Base-by-base conservation (phyloP, 805 yeast species). In the Suhomyces prunicola region DNA sequence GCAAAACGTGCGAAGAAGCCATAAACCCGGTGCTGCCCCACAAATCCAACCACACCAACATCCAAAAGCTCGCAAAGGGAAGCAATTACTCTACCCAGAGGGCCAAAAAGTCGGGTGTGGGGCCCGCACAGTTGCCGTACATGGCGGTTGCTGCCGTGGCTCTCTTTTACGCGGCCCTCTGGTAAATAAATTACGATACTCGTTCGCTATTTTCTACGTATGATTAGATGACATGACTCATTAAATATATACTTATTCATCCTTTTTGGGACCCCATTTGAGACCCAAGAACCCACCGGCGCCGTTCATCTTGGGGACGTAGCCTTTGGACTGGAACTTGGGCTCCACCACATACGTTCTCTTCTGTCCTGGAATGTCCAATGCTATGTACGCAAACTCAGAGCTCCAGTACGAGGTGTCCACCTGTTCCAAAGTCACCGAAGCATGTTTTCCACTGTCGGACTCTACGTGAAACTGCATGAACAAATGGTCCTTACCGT, bases 381-480 rank as follows among this genome's bases (percentile, higher is more conserved):
- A 71, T 40, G 87, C 86, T 48, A 91, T 76, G 66, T 86, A 87
- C 8, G 86, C 74, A 65, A 87, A 85, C 50, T 87, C 87, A 31
- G 90, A 87, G 55, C 81, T 72, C 74, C 82, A 83, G 56, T 81
- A 81, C 13, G 83, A 80, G 47, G 80, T 82, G 59, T 87, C 90
- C 42, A 88, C 76, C 50, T 94, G 93, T 69, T 92, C 97, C 60
- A 90, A 77, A 54, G 86, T 84, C 2, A 88, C 96, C 13, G 85
- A 74, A 9, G 90, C 97, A 55, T 80, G 80, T 51, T 74, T 81
- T 1, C 78, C 78, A 22, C 75, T 67, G 31, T 79, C 80, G 42
- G 96, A 85, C 66, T 89, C 92, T 42, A 92, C 93, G 63, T 87
- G 91, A 70, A 91, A 91, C 66, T 87, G 84, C 94, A 92, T 87